Conservation (phyloP, 345 rosid species). For the Adansonia digitata region DNA sequence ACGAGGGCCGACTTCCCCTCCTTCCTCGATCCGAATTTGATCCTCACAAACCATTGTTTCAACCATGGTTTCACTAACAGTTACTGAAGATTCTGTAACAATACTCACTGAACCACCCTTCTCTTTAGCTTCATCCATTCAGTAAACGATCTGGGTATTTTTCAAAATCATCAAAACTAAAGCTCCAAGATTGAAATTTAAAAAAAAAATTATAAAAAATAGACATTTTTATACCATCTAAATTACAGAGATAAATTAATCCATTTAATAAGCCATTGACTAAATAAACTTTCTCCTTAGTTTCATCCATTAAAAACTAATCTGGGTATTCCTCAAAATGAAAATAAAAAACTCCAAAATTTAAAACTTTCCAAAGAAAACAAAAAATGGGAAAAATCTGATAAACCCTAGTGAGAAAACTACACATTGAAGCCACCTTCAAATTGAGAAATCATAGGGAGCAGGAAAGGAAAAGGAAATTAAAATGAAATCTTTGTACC, state of each 20-base stretch:
- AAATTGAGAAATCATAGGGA: not conserved
- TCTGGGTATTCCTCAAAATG: slow-evolving; percentile 21
- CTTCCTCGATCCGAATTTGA: slow-evolving; percentile 19
- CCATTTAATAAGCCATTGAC: not conserved
- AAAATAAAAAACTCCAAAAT: not conserved
- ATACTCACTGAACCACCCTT: no score
- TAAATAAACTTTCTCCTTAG: slow-evolving; percentile 6
- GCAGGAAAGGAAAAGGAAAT: not conserved
- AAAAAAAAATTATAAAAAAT: no score
- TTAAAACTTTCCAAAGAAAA: not conserved
- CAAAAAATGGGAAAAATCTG: not conserved
- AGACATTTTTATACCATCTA: not conserved
- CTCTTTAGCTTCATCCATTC: no score
- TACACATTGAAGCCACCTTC: not conserved
- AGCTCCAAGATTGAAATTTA: not conserved
- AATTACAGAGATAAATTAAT: not conserved
- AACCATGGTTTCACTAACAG: no score
- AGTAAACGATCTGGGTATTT: no score
- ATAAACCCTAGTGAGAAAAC: slow-evolving; percentile 24
- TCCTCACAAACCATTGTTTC: no score
- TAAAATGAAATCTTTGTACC: not conserved
- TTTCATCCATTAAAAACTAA: slow-evolving; percentile 30
- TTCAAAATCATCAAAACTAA: not conserved
- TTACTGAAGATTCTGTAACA: no score
- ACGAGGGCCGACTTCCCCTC: no score